A percentile compares a stretch with the other conserved stretches of the same genome.
Evolutionary conservation across 768 basidiomycete genomes (phyloP).

Genomic region (Calocybe cyanea): DNA sequence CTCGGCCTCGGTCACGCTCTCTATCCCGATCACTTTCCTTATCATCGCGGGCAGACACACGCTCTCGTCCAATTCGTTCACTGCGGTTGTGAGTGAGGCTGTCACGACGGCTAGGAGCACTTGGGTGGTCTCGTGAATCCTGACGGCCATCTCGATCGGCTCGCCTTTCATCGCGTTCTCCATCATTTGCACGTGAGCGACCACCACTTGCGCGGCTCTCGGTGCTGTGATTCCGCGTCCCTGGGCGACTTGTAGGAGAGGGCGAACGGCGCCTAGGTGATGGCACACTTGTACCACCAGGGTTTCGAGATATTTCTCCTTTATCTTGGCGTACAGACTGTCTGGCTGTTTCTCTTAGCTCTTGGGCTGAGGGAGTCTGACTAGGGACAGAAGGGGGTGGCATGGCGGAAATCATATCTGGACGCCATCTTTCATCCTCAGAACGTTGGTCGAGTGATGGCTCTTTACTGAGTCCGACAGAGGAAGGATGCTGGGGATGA

Average conservation of each 20-base stretch:
- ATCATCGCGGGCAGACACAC: slow-evolving; percentile 36
- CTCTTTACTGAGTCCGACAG: slow-evolving; percentile 24
- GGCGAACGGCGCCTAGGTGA: slow-evolving; percentile 63
- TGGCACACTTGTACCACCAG: slow-evolving; percentile 47
- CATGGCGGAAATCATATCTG: slow-evolving; percentile 50
- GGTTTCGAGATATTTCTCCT: slow-evolving; percentile 42
- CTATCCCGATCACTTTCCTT: slow-evolving; percentile 45
- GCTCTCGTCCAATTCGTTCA: slow-evolving; percentile 45
- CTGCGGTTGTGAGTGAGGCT: slow-evolving; percentile 49
- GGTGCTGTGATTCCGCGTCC: slow-evolving; percentile 64
- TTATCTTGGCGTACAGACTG: slow-evolving; percentile 53
- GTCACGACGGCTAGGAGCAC: slow-evolving; percentile 40
- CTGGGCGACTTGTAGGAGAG: slow-evolving; percentile 63
- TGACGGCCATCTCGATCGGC: slow-evolving; percentile 47
- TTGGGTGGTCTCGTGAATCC: slow-evolving; percentile 41
- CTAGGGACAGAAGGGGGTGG: slow-evolving; percentile 77
- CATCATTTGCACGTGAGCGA: slow-evolving; percentile 48
- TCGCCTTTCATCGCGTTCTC: slow-evolving; percentile 48
- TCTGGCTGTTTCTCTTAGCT: slow-evolving; percentile 76
- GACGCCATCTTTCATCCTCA: slow-evolving; percentile 37
- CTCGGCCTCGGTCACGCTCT: slow-evolving; percentile 42
- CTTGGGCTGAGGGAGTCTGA: slow-evolving; percentile 74
- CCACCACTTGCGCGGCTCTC: slow-evolving; percentile 74
- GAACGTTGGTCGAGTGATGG: slow-evolving; percentile 35
- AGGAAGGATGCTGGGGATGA: slow-evolving; percentile 13